A percentile compares a stretch with the other conserved stretches of the same genome.
phyloP scores from a whole-genome alignment of 2,329 filamentous ascomycete genomes.

The Chaetomium sp. region DNA sequence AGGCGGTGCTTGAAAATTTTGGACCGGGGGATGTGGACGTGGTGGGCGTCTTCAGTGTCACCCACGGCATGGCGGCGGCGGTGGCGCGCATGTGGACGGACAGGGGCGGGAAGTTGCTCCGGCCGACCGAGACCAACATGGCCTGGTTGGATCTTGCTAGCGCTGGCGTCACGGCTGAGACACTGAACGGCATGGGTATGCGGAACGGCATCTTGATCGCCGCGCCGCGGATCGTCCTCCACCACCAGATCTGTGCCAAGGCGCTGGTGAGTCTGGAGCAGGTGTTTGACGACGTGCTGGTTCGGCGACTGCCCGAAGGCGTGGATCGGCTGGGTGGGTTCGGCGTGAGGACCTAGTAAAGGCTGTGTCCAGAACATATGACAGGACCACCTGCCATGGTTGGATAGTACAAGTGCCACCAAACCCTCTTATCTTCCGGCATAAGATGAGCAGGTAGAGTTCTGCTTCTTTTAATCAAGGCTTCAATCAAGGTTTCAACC shows the following conservation, averaged over 20 bases:
- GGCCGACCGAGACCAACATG: conserved; percentile 5
- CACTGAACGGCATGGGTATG: neutral
- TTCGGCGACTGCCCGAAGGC: neutral
- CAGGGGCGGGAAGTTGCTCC: neutral
- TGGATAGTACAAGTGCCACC: neutral
- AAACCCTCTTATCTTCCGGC: no score
- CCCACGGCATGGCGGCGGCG: neutral
- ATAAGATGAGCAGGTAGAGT: no score
- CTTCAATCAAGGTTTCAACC: conserved; percentile 26
- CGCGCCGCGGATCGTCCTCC: conserved; percentile 6
- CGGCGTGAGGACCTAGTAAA: neutral
- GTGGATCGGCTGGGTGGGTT: neutral
- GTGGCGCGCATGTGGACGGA: conserved; percentile 3
- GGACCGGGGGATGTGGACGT: neutral
- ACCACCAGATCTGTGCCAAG: conserved; percentile 1
- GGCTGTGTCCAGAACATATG: neutral
- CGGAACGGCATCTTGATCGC: conserved; percentile 1
- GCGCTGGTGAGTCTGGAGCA: conserved; percentile 6
- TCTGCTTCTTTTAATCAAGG: no score
- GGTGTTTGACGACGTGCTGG: conserved; percentile 4
- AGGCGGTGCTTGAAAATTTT: neutral
- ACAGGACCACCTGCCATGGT: neutral
- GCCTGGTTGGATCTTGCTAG: conserved; percentile 1
- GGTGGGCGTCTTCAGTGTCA: neutral
- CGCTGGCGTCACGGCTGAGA: neutral